Evolutionary conservation across 2,329 filamentous ascomycete genomes (phyloP).

Genomic region (Calycina herbarum): DNA sequence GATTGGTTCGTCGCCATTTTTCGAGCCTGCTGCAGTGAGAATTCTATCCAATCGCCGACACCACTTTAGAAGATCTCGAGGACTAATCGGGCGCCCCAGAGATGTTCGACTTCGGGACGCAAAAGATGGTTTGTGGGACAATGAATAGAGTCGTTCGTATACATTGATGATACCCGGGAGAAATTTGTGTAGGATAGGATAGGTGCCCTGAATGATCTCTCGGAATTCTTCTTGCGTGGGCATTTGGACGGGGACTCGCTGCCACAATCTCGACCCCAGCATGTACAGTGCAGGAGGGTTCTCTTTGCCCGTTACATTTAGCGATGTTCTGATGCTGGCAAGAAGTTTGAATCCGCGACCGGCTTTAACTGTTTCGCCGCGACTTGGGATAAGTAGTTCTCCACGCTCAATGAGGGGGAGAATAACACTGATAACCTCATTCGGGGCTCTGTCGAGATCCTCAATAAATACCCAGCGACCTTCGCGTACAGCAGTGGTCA

Average conservation of each 20-base stretch:
- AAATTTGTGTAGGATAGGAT: conserved; percentile 67
- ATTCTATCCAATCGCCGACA: conserved; percentile 73
- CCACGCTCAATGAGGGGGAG: conserved; percentile 88
- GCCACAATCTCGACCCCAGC: conserved; percentile 86
- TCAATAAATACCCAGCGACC: conserved; percentile 97
- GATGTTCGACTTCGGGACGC: conserved; percentile 50
- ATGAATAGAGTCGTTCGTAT: conserved; percentile 52
- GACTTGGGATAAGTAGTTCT: conserved; percentile 86
- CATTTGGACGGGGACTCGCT: conserved; percentile 66
- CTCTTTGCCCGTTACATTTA: conserved; percentile 65
- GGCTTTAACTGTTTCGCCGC: conserved; percentile 82
- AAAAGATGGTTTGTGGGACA: conserved; percentile 46
- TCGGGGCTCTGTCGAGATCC: conserved; percentile 91
- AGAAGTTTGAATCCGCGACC: conserved; percentile 85
- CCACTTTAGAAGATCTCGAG: conserved; percentile 88
- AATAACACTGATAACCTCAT: conserved; percentile 90
- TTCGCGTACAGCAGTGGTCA: conserved; percentile 91
- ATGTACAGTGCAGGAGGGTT: conserved; percentile 67
- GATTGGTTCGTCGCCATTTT: conserved; percentile 67
- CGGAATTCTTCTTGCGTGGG: conserved; percentile 70
- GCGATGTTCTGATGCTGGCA: conserved; percentile 80
- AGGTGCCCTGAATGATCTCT: conserved; percentile 69
- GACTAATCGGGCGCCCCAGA: conserved; percentile 55
- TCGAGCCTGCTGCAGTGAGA: conserved; percentile 60
- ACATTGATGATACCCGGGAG: conserved; percentile 59